Conservation (phyloP, 441 rosid species). For the Pelargonium cotyledonis region DNA sequence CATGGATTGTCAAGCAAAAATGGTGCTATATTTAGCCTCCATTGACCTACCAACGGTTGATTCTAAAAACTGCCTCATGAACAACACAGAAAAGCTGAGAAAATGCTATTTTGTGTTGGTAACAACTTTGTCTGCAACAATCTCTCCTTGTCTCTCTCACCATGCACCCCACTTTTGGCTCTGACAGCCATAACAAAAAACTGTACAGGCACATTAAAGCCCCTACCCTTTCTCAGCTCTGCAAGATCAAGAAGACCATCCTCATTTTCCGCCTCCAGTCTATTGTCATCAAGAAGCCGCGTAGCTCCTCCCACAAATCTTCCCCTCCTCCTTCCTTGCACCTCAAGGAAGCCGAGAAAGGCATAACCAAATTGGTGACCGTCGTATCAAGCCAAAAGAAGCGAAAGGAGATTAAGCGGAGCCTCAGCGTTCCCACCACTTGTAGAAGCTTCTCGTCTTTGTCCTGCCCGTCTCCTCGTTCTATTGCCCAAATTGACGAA, state of each 20-base stretch:
- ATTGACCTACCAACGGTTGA: conserved; percentile 20
- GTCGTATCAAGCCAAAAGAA: neutral
- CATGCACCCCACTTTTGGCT: conserved; percentile 26
- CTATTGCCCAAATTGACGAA: conserved; percentile 11
- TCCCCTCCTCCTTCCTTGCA: conserved; percentile 2
- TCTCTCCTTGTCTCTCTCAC: neutral
- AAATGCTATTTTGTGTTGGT: neutral
- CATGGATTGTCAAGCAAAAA: neutral
- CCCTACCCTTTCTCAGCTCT: neutral
- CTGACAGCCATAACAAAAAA: conserved; percentile 3
- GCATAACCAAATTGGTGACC: neutral
- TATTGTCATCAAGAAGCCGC: neutral
- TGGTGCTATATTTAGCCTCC: conserved; percentile 14
- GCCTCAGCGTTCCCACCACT: conserved; percentile 13
- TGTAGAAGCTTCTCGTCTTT: conserved; percentile 6
- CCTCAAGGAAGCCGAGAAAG: conserved; percentile 1
- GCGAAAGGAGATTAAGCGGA: neutral
- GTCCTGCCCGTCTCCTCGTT: conserved; percentile 20
- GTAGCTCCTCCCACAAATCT: neutral
- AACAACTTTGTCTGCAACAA: conserved; percentile 8
- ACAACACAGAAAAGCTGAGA: neutral
- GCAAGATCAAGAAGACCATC: neutral
- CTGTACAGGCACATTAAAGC: neutral
- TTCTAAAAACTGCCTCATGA: neutral
- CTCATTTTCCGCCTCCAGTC: neutral